Base-by-base conservation (phyloP, 2,329 filamentous ascomycete genomes). In the Cladosporium sp. region DNA sequence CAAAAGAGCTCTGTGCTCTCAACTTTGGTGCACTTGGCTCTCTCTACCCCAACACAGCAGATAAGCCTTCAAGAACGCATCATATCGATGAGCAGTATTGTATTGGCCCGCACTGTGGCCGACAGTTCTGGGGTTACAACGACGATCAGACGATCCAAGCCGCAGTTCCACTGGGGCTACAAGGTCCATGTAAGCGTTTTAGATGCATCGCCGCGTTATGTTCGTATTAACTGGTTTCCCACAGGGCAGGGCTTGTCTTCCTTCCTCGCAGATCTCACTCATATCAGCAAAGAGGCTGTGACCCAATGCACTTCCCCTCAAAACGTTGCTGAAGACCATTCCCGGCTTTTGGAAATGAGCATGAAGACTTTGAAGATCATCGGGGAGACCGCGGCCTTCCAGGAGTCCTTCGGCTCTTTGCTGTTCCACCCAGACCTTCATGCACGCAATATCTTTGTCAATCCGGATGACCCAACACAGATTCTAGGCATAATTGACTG, bases 401-500 rank as follows among this genome's bases (percentile, higher is more conserved):
- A 51, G 18, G 11, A 28, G 2, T 24, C 21, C 4, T 51, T 4
- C 24, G 4, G 47, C 11, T 59, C 68, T 15, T 71, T 74, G 70
- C 69, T 77, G 24, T 78, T 74, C 78, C 78, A 81, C 63, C 68
- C 66, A 38, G 79, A 82, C 57, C 69, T 81, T 21, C 78, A 81
- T 57, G 65, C 66, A 30, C 77, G 74, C 10, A 82, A 77, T 52
- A 78, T 79, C 60, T 76, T 78, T 58, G 77, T 79, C 4, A 68
- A 78, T 63, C 60, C 71, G 2, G 41, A 64, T 2, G 54, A 78
- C 18, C 76, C 73, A 15, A 76, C 76, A 12, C 64, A 71, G 66
- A 68, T 78, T 49, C 67, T 72, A 0, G 64, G 67, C 24, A 68
- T 79, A 44, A 76, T 79, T 59, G 77, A 79, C 63, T 78, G 77